A percentile compares a stretch with the other conserved stretches of the same genome.
Conservation (phyloP, 1,284 basidiomycete species). For the Nidula niveotomentosa region DNA sequence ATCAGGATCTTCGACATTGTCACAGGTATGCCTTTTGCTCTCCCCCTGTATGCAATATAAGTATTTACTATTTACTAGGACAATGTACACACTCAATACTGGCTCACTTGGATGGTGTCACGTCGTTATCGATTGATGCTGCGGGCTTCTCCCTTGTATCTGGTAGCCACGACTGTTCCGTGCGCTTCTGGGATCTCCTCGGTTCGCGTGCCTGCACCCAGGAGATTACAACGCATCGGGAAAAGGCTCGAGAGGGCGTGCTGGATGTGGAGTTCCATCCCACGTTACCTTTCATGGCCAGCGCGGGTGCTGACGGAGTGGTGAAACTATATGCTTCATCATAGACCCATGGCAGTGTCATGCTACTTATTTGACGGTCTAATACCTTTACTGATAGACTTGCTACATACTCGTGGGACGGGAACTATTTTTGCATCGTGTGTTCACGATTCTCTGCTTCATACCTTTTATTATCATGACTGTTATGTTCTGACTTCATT, state of each 20-base stretch:
- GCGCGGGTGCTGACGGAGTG: constrained; percentile 93
- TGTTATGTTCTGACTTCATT: constrained; percentile 13
- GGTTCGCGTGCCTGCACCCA: constrained; percentile 81
- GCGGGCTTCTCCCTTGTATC: constrained; percentile 87
- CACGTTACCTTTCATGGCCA: constrained; percentile 85
- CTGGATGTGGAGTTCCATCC: constrained; percentile 87
- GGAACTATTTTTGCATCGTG: constrained; percentile 20
- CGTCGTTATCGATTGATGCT: constrained; percentile 87
- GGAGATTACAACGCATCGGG: constrained; percentile 86
- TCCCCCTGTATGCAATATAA: constrained; percentile 6
- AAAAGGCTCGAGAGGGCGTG: constrained; percentile 90
- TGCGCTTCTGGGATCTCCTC: constrained; percentile 95
- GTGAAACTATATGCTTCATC: constrained; percentile 87
- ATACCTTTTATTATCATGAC: constrained; percentile 20
- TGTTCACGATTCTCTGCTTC: constrained; percentile 15
- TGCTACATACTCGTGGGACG: constrained; percentile 27
- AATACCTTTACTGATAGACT: constrained; percentile 24
- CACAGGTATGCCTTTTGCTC: constrained; percentile 57
- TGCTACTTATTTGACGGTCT: constrained; percentile 13
- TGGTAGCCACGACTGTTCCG: constrained; percentile 91
- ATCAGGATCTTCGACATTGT: constrained; percentile 88
- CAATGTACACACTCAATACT: constrained; percentile 88
- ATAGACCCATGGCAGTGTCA: constrained; percentile 33
- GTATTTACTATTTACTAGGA: constrained; percentile 37
- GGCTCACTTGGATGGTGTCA: constrained; percentile 91